phyloP scores from a whole-genome alignment of 2,329 filamentous ascomycete species.

The Cercospora beticola region DNA sequence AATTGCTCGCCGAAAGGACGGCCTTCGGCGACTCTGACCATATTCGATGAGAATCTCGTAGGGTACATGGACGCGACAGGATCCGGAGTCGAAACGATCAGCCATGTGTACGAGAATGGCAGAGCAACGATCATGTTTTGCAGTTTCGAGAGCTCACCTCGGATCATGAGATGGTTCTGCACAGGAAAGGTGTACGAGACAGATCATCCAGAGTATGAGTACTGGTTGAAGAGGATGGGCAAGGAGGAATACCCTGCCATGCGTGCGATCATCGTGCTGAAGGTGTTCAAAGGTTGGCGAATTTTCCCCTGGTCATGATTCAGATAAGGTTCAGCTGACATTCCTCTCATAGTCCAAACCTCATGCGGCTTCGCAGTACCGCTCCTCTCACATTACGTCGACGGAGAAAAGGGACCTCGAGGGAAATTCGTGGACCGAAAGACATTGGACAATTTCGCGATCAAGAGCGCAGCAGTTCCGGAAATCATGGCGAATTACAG shows the following conservation, averaged over 20 bases:
- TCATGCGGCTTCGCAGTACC: slow-evolving; percentile 67
- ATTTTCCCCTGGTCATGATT: too few species aligned
- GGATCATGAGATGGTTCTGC: slow-evolving; percentile 66
- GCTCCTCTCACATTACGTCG: slow-evolving; percentile 44
- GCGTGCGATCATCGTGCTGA: slow-evolving; percentile 60
- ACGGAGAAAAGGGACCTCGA: slow-evolving; percentile 26
- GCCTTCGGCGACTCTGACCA: slow-evolving; percentile 59
- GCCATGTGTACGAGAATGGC: slow-evolving; percentile 74
- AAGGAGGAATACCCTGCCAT: slow-evolving; percentile 47
- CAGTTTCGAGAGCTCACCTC: slow-evolving; percentile 59
- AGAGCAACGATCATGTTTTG: slow-evolving; percentile 74
- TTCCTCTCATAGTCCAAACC: slow-evolving; percentile 53
- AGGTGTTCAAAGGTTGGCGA: slow-evolving; percentile 60
- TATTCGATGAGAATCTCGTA: slow-evolving; percentile 59
- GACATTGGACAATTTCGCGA: slow-evolving; percentile 55
- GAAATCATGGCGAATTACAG: slow-evolving; percentile 57
- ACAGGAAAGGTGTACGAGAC: slow-evolving; percentile 60
- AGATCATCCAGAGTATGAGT: slow-evolving; percentile 49
- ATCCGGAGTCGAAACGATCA: slow-evolving; percentile 73
- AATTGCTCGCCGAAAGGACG: slow-evolving; percentile 77
- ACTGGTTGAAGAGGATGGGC: slow-evolving; percentile 46
- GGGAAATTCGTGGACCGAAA: slow-evolving; percentile 54
- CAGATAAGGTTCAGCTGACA: too few species aligned
- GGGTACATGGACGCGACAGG: slow-evolving; percentile 75
- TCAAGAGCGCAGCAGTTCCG: slow-evolving; percentile 50